Conservation (phyloP, 148 eudicot species). For the Selenicereus undatus region DNA sequence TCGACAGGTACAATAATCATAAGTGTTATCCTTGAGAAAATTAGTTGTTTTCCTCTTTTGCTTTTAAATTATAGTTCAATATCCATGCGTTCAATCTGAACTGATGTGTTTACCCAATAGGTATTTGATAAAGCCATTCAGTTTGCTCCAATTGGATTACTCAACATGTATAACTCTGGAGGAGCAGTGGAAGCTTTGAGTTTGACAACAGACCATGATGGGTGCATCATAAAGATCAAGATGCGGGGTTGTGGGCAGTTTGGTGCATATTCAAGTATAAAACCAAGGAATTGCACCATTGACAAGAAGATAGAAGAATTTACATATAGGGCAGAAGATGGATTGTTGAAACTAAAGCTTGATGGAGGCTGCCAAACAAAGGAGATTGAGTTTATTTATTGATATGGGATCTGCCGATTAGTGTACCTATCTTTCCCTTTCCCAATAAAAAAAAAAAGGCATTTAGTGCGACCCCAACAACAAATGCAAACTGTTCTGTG, state of each 20-base stretch:
- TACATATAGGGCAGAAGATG: slow-evolving; percentile 21
- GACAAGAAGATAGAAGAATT: slow-evolving; percentile 23
- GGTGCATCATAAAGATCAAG: slow-evolving; percentile 31
- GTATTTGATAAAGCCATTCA: slow-evolving; percentile 31
- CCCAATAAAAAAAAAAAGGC: background rate
- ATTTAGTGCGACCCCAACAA: background rate
- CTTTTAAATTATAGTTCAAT: background rate
- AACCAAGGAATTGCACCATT: slow-evolving; percentile 34
- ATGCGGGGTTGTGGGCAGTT: slow-evolving; percentile 48
- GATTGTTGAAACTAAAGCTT: slow-evolving; percentile 43
- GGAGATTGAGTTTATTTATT: slow-evolving; percentile 38
- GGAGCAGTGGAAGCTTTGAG: slow-evolving; percentile 45
- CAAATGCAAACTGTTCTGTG: background rate
- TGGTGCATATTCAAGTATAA: slow-evolving; percentile 45
- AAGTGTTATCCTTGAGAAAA: background rate
- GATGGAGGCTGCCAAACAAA: slow-evolving; percentile 42
- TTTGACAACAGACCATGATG: slow-evolving; percentile 10
- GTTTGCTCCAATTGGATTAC: slow-evolving; percentile 51
- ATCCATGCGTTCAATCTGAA: background rate
- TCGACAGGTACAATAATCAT: background rate
- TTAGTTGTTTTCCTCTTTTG: background rate
- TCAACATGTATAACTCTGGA: slow-evolving; percentile 59
- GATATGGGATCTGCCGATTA: slow-evolving; percentile 8
- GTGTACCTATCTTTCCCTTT: background rate
- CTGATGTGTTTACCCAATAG: slow-evolving; percentile 18